Evolutionary conservation across 805 yeast genomes (phyloP).

Genomic region (Ogataea glucozyma): DNA sequence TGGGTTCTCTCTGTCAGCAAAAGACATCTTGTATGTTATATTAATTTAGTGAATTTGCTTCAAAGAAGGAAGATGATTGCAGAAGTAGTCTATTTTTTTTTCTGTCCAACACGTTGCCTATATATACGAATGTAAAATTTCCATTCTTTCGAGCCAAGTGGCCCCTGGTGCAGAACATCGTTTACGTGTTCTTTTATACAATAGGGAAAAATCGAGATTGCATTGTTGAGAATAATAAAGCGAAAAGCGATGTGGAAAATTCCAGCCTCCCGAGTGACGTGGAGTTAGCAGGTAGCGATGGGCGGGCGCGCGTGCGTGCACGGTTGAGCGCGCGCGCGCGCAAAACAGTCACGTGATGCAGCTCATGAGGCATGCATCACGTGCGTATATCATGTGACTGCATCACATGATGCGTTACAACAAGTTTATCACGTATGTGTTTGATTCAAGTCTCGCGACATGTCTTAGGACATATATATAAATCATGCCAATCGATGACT

Average conservation of each 20-base stretch:
- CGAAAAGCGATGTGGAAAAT: too few relatives aligned
- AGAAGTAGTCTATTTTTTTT: not conserved
- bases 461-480: too few relatives aligned
- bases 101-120: slow-evolving; percentile 1
- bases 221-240: not conserved
- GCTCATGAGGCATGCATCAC: too few relatives aligned
- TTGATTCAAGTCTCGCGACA: too few relatives aligned
- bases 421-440: too few relatives aligned
- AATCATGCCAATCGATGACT: too few relatives aligned
- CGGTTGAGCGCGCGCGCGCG: too few relatives aligned
- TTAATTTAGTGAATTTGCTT: not conserved
- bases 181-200: slow-evolving; percentile 7
- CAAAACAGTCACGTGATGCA: too few relatives aligned
- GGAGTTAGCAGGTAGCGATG: too few relatives aligned
- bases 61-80: not conserved
- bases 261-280: too few relatives aligned
- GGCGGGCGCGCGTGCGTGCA: too few relatives aligned
- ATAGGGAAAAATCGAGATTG: not conserved
- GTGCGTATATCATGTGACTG: not conserved
- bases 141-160: slow-evolving; percentile 2
- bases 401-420: not conserved
- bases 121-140: not conserved
- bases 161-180: slow-evolving; percentile 5
- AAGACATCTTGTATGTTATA: slow-evolving; percentile 34
- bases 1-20: slow-evolving; percentile 76